Evolutionary conservation across 2,329 filamentous ascomycete genomes (phyloP).

Genomic region (Epichloe scottii): DNA sequence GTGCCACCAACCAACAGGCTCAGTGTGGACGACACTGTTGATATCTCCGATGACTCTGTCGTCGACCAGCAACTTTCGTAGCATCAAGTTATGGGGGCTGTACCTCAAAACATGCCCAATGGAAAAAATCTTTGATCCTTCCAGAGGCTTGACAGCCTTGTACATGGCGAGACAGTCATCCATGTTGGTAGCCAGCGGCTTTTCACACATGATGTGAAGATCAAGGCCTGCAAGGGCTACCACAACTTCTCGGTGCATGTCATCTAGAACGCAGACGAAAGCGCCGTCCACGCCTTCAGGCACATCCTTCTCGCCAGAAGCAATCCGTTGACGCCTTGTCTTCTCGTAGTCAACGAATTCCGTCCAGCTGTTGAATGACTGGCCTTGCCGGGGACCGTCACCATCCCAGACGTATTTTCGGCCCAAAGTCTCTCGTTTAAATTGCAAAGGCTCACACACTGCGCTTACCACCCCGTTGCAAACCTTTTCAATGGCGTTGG

Average conservation of each 20-base stretch:
- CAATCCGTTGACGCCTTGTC: constrained; percentile 40
- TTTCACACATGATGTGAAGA: constrained; percentile 88
- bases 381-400: constrained; percentile 37
- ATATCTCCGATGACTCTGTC: constrained; percentile 72
- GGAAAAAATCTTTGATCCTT: constrained; percentile 51
- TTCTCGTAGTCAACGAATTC: constrained; percentile 66
- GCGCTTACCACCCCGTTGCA: constrained; percentile 59
- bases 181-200: constrained; percentile 74
- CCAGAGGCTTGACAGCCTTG: constrained; percentile 33
- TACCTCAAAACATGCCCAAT: constrained; percentile 92
- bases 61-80: constrained; percentile 65
- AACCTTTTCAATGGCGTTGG: constrained; percentile 49
- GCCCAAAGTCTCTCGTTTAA: constrained; percentile 63
- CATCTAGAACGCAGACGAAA: constrained; percentile 64
- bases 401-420: constrained; percentile 59
- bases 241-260: constrained; percentile 75
- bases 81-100: constrained; percentile 78
- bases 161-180: constrained; percentile 68
- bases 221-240: constrained; percentile 55
- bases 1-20: constrained; percentile 95
- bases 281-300: constrained; percentile 47
- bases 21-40: constrained; percentile 77
- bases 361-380: constrained; percentile 62
- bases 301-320: constrained; percentile 32
- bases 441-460: constrained; percentile 69